Evolutionary conservation across 2,329 filamentous ascomycete genomes (phyloP), one percentile per base, ranked within the genome.

Genomic region (Emergomyces orientalis): DNA sequence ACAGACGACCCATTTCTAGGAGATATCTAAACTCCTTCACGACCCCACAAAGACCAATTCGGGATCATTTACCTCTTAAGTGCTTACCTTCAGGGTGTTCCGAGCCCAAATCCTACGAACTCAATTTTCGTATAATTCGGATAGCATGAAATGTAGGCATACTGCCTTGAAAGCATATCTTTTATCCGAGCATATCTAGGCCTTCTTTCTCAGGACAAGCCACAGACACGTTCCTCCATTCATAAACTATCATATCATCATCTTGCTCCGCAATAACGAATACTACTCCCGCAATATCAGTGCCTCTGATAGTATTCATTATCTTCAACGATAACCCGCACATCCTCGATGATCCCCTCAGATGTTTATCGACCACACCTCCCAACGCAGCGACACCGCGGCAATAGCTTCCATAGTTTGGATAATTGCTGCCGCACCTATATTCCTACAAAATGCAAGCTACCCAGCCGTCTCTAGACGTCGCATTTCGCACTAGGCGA

Each of bases 261-360:
- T 64, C 73, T 52, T 75, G 71, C 62, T 75, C 73, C 2, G 71
- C 70, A 2, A 71, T 65, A 62, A 71, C 73, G 66, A 74, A 75
- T 7, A 74, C 57, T 2, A 71, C 66, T 0, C 67, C 70, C 51
- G 74, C 71, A 1, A 71, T 65, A 62, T 75, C 71, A 4, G 68
- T 70, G 27, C 68, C 69, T 11, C 75, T 62, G 1, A 68, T 65
- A n/a, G 73, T 61, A 6, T 72, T 71, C 30, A 75, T 61, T 3
- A 69, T 64, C 61, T 67, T 70, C 69, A 63, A 71, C 69, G 32
- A 71, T 69, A 17, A 73, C 69, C 22, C 70, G 64, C 52, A 73
- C 63, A 2, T 67, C 67, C n/a, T 64, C 32, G 1, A 69, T 63
- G 27, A 68, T 11, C 67, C 68, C 63, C 49, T 67, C 51, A 64